Evolutionary conservation across 345 rosid species (phyloP).

Genomic region (Salix caprea): DNA sequence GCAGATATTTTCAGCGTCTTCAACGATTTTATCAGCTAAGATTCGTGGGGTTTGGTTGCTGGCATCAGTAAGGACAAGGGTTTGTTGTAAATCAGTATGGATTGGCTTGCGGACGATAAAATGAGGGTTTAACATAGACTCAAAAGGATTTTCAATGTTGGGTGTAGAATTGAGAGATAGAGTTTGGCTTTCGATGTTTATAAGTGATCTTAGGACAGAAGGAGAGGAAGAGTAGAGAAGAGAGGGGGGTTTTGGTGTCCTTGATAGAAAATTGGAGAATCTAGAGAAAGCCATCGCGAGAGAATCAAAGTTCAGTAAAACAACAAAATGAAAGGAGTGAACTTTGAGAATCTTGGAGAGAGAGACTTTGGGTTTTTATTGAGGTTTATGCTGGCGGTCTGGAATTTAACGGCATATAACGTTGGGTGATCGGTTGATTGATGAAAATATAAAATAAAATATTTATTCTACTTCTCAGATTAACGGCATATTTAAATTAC

Average conservation of each 20-base stretch:
- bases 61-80: not conserved
- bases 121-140: constrained; percentile 17
- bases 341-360: not conserved
- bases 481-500: too few species aligned
- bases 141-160: not conserved
- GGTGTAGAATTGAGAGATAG: constrained; percentile 15
- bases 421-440: not conserved
- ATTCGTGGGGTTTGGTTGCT: constrained; percentile 23
- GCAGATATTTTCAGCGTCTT: constrained; percentile 51
- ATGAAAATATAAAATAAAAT: not conserved
- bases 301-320: not conserved
- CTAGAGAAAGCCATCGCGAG: constrained; percentile 33
- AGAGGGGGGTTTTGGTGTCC: constrained; percentile 5
- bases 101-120: constrained; percentile 14
- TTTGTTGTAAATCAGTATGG: constrained; percentile 18
- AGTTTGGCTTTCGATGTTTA: constrained; percentile 4
- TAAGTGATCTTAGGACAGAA: constrained; percentile 4
- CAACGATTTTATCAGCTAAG: constrained; percentile 18
- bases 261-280: constrained; percentile 18
- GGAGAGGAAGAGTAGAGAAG: not conserved
- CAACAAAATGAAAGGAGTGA: not conserved
- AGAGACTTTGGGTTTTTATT: not conserved
- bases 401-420: not conserved
- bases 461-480: too few species aligned
- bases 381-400: not conserved